Conservation (phyloP, 208 protist genomes). For the Acanthamoeba castellanii region DNA sequence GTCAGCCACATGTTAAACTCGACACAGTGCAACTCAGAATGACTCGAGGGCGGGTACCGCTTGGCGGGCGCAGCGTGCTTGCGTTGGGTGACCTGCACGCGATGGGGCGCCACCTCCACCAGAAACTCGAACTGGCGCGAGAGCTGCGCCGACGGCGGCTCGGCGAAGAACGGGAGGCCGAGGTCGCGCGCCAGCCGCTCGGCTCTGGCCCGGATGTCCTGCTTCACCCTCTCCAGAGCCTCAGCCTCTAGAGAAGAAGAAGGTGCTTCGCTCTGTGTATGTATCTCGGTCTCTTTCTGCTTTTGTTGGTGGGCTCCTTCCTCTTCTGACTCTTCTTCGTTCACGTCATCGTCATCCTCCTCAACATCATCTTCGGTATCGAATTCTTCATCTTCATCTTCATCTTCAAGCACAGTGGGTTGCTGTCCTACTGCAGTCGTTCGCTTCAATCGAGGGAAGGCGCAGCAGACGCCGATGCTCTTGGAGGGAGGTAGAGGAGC, state of each 20-base stretch:
- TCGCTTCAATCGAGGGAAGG: background rate
- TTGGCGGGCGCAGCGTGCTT: background rate
- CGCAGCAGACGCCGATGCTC: slow-evolving; percentile 16
- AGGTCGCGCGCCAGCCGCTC: slow-evolving; percentile 1
- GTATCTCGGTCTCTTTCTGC: background rate
- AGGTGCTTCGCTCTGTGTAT: background rate
- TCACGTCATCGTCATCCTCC: background rate
- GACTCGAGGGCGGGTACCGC: background rate
- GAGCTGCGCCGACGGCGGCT: background rate
- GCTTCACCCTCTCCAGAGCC: background rate
- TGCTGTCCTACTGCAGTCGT: background rate
- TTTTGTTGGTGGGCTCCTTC: background rate
- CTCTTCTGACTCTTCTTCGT: background rate
- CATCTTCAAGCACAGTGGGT: background rate
- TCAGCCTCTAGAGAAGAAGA: background rate
- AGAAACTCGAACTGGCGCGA: slow-evolving; percentile 29
- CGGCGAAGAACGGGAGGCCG: background rate
- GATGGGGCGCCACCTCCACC: background rate
- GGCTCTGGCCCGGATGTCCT: background rate
- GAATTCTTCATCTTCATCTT: background rate
- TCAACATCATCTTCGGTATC: background rate
- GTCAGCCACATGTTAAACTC: background rate
- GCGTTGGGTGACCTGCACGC: slow-evolving; percentile 29
- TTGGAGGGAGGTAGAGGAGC: background rate
- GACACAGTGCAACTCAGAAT: background rate